Base-by-base conservation (phyloP, 257 asterid species). In the Misopates orontium region DNA sequence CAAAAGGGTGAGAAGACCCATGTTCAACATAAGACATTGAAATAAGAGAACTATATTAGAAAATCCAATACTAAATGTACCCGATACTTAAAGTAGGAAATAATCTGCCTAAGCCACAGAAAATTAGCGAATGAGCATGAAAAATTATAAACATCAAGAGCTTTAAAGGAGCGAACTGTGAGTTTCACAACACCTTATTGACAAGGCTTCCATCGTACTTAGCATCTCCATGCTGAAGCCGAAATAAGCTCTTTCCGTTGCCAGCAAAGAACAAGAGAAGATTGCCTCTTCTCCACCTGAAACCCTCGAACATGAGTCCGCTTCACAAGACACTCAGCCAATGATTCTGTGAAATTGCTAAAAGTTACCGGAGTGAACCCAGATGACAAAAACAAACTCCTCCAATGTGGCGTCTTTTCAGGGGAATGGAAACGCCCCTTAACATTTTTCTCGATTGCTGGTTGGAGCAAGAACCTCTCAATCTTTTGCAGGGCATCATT, bases 211-310 rank as follows among this genome's bases (percentile, higher is more conserved):
- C 56, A 62, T 71, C 41, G 60, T 47, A 64, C 41, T 85, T 68
- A 94, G 87, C 96, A 88, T 73, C 95, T 82, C 99, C 99, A 94
- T 66, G 98, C 99, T 4, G 96, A 86, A 31, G 89, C 96, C 17
- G 99, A 94, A 66, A 94, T 72, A 55, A 94, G 89, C 82, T 94
- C 99, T 91, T 94, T 90, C 48, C 90, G 67, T 59, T 94, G 97
- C 99, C 99, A 94, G 65, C 96, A 88, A 23, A 94, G 96, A 49
- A 91, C 94, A 8, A 94, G 96, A 3, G 96, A 83, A 21, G 87
- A 84, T 60, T 94, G 99, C 64, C 98, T 81, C 86, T 88, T 94
- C 83, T 94, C 99, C 4, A 94, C 88, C 39, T 82, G 93, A 67
- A 94, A 94, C 14, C 99, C 99, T 24, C 88, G 80, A 47, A 88